Base-by-base conservation (phyloP, 2,329 filamentous ascomycete species). In the Diaporthe sp. region DNA sequence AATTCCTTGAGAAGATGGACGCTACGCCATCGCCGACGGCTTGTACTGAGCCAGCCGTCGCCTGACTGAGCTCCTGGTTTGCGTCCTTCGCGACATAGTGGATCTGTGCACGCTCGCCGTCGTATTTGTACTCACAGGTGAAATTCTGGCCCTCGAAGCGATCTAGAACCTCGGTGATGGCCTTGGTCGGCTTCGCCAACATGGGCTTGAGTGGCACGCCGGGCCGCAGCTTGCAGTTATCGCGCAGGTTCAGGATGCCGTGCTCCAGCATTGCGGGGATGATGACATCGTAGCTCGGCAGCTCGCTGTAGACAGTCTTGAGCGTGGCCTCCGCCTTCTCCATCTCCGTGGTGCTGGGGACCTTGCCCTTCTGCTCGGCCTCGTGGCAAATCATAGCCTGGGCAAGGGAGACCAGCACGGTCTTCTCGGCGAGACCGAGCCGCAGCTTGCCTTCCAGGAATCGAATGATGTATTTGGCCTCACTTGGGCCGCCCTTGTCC, bases 41-140 rank as follows among this genome's bases (percentile, higher is more conserved):
- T 77, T 92, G 92, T 55, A 92, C 89, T 10, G 91, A 91, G 8
- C 90, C 85, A 15, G 88, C 86, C 0, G 90, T 86, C 49, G 91
- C 88, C 62, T 93, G 90, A 75, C 90, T 90, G 79, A 95, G 93
- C 73, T 95, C 89, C 76, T 94, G 87, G 2, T 91, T 87, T 13
- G 94, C 90, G 77, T 96, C 94, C 77, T 95, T 94, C 6, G 96
- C 93, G 44, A 98, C 95, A 79, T 98, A 99, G 83, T 99, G 97
- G 70, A 99, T 98, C 83, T 99, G 97, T n/a, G 97, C 97, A 82
- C 97, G 90, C 84, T 99, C 97, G 67, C 97, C 97, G 80, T 99
- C 97, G 82, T 99, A 99, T 84, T 99, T 99, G 89, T 98, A 99
- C 83, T 99, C 97, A 85, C 97, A 99, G 1, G 97, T 98, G 81